Evolutionary conservation across 164 flowering plant genomes (phyloP).

Genomic region (Umbellularia californica): DNA sequence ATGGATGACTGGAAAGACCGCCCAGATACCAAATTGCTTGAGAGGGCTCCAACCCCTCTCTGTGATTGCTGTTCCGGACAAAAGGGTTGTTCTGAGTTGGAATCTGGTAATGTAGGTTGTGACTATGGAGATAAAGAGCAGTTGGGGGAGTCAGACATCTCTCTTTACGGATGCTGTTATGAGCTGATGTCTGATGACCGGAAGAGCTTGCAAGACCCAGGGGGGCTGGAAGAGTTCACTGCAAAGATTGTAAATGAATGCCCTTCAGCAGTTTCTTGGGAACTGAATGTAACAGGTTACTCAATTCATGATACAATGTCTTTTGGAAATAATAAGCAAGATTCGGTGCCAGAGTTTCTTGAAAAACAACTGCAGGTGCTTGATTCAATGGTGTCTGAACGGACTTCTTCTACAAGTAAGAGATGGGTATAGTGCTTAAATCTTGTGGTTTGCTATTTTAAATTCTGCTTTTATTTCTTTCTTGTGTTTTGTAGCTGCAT

Average conservation of each 20-base stretch:
- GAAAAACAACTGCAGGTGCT: conserved; percentile 5
- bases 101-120: conserved; percentile 11
- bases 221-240: conserved; percentile 17
- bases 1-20: conserved; percentile 18
- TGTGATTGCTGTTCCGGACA: conserved; percentile 27
- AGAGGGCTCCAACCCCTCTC: conserved; percentile 17
- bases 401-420: conserved; percentile 11
- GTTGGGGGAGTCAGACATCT: conserved; percentile 6
- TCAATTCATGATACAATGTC: neutral
- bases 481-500: neutral
- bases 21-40: conserved; percentile 18
- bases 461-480: neutral
- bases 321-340: conserved; percentile 3
- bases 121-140: neutral
- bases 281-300: conserved; percentile 1
- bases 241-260: conserved; percentile 17
- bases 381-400: conserved; percentile 1
- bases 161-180: conserved; percentile 8
- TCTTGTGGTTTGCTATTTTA: neutral
- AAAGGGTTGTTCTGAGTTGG: conserved; percentile 16
- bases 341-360: neutral
- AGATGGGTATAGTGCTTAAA: neutral
- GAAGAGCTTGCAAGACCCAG: conserved; percentile 26
- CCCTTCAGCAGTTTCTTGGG: conserved; percentile 13
- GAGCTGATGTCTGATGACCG: conserved; percentile 9